Conservation (phyloP, 2,329 filamentous ascomycete genomes). For the Ophiobolus disseminans region DNA sequence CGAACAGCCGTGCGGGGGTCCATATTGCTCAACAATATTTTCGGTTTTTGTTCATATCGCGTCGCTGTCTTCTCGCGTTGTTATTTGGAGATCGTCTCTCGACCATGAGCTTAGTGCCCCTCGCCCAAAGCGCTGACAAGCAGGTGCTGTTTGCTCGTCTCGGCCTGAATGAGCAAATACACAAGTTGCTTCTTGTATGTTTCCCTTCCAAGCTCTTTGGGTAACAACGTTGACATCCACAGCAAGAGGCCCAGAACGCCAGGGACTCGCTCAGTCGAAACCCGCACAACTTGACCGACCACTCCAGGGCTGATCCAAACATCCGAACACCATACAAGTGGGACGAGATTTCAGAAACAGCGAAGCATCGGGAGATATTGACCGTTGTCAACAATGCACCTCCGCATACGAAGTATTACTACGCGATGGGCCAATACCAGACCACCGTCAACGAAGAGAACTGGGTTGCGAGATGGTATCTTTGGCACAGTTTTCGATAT, state of each 20-base stretch:
- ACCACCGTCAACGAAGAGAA: slow-evolving; percentile 54
- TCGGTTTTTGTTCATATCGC: slow-evolving; percentile 13
- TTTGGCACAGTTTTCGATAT: slow-evolving; percentile 61
- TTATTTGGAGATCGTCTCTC: background rate
- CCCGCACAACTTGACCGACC: slow-evolving; percentile 48
- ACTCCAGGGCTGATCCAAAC: slow-evolving; percentile 41
- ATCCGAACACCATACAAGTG: slow-evolving; percentile 53
- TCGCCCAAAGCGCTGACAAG: slow-evolving; percentile 57
- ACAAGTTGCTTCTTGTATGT: slow-evolving; percentile 55
- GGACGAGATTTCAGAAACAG: slow-evolving; percentile 57
- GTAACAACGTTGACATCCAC: slow-evolving; percentile 10
- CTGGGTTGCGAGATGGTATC: slow-evolving; percentile 60
- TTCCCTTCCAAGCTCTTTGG: background rate
- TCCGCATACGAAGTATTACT: slow-evolving; percentile 49
- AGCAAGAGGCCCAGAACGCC: slow-evolving; percentile 54
- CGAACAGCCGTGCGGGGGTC: background rate
- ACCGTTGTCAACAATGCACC: slow-evolving; percentile 51
- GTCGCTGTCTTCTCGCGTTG: background rate
- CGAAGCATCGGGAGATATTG: slow-evolving; percentile 54
- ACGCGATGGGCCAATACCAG: slow-evolving; percentile 51
- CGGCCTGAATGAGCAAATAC: slow-evolving; percentile 50
- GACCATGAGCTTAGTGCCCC: slow-evolving; percentile 27
- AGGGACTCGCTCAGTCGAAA: slow-evolving; percentile 52
- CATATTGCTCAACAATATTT: slow-evolving; percentile 11
- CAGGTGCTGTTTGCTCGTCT: slow-evolving; percentile 52